These are phyloP conservation scores for Phylloporus sp. DNA, from an alignment of 1,284 basidiomycete species.

Conservation along the genomic window DNA sequence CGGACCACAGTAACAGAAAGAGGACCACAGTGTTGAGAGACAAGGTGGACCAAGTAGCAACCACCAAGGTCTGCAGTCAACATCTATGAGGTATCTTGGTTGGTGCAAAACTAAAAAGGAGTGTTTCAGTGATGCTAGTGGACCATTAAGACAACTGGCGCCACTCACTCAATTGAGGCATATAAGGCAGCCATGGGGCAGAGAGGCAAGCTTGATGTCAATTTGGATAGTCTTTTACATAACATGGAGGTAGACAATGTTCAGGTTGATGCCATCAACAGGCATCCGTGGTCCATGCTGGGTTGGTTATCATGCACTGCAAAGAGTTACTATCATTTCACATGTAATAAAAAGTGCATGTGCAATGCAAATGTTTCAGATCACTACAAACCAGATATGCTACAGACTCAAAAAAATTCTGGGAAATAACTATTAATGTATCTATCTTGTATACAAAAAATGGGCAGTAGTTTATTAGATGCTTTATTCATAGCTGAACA, in stretches of 20 bases:
- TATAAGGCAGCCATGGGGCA: constrained; percentile 64
- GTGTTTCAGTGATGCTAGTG: constrained; percentile 1
- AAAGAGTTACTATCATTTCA: neutral
- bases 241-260: constrained; percentile 53
- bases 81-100: constrained; percentile 77
- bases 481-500: neutral
- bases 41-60: constrained; percentile 84
- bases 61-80: constrained; percentile 84
- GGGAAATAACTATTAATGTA: neutral
- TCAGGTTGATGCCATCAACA: constrained; percentile 31
- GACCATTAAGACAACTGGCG: constrained; percentile 4
- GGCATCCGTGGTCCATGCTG: constrained; percentile 26
- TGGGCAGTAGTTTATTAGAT: neutral
- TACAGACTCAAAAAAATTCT: too few species aligned
- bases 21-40: constrained; percentile 43
- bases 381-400: neutral
- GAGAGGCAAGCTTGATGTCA: constrained; percentile 51
- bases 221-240: constrained; percentile 60
- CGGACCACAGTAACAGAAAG: constrained; percentile 85
- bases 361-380: neutral
- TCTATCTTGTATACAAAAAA: neutral
- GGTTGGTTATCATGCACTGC: too few species aligned
- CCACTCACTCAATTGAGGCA: constrained; percentile 68
- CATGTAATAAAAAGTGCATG: neutral
- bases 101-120: constrained; percentile 63